Conservation (phyloP, 768 basidiomycete genomes). For the Hortiboletus flavorubellus region DNA sequence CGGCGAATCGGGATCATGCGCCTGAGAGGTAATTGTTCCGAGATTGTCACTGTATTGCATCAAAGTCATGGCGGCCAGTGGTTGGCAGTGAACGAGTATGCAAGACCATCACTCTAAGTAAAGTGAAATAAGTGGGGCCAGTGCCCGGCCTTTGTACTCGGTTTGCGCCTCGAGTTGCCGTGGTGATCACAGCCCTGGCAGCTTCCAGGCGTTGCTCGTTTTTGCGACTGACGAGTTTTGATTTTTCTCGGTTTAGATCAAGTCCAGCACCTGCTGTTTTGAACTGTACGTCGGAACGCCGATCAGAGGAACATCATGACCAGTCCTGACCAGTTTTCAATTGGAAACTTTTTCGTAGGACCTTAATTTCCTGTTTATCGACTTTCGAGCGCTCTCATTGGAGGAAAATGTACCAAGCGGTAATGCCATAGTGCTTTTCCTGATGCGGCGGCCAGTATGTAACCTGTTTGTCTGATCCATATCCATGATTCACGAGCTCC, state of each 20-base stretch:
- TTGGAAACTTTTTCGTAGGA: no score
- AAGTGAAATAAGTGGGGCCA: not conserved
- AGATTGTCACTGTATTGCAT: not conserved
- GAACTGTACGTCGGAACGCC: not conserved
- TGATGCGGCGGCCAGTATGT: not conserved
- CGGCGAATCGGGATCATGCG: not conserved
- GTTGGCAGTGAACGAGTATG: slow-evolving; percentile 1
- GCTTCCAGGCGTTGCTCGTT: not conserved
- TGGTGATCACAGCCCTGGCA: not conserved
- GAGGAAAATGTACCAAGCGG: no score
- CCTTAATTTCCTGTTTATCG: no score
- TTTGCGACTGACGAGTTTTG: not conserved
- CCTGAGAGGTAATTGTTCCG: not conserved
- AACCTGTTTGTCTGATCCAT: not conserved
- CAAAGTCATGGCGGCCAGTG: not conserved
- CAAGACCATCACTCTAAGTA: not conserved
- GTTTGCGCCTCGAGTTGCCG: not conserved
- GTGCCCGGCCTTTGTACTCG: not conserved
- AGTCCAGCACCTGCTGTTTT: not conserved
- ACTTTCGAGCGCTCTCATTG: no score
- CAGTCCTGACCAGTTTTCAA: no score
- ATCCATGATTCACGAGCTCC: not conserved
- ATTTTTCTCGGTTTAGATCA: not conserved
- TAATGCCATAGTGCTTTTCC: no score
- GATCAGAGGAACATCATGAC: no score